These are phyloP conservation scores for Triadica sebifera DNA, from an alignment of 345 rosid genomes.

Conservation along the genomic window DNA sequence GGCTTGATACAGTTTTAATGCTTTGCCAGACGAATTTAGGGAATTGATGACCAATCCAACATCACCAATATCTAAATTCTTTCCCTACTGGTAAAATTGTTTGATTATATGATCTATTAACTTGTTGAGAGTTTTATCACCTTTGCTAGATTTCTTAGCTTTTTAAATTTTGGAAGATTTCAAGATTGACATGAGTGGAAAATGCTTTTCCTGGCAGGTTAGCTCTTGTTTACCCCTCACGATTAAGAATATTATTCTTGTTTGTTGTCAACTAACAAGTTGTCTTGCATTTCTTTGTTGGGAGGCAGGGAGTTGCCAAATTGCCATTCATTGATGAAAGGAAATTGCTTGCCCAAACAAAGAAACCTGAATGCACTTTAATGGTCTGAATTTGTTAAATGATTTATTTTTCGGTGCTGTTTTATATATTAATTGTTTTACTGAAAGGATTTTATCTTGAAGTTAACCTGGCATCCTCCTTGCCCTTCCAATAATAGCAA, in stretches of 20 bases:
- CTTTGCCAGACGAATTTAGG: constrained; percentile 74
- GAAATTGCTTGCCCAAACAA: constrained; percentile 69
- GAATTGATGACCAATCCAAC: constrained; percentile 82
- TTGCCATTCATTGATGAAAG: constrained; percentile 93
- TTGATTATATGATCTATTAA: not conserved
- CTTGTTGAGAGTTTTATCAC: not conserved
- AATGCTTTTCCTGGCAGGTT: constrained; percentile 98
- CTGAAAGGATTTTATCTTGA: not conserved
- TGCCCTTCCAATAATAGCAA: not conserved
- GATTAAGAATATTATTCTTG: not conserved
- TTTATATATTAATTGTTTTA: not conserved
- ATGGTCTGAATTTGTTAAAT: constrained; percentile 51
- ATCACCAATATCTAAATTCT: constrained; percentile 70
- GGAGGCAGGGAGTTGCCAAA: constrained; percentile 79
- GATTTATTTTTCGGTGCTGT: not conserved
- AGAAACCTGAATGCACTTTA: constrained; percentile 70
- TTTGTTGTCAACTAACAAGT: constrained; percentile 4
- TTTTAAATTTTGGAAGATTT: constrained; percentile 56
- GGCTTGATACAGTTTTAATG: constrained; percentile 61
- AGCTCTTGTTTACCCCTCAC: not conserved
- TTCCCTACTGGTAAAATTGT: constrained; percentile 63
- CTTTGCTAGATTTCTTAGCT: not conserved
- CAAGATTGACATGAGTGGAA: constrained; percentile 96
- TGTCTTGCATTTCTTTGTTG: constrained; percentile 21
- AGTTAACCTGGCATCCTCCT: not conserved